Conservation (phyloP, 768 basidiomycete genomes). For the Candolleomyces aberdarensis region DNA sequence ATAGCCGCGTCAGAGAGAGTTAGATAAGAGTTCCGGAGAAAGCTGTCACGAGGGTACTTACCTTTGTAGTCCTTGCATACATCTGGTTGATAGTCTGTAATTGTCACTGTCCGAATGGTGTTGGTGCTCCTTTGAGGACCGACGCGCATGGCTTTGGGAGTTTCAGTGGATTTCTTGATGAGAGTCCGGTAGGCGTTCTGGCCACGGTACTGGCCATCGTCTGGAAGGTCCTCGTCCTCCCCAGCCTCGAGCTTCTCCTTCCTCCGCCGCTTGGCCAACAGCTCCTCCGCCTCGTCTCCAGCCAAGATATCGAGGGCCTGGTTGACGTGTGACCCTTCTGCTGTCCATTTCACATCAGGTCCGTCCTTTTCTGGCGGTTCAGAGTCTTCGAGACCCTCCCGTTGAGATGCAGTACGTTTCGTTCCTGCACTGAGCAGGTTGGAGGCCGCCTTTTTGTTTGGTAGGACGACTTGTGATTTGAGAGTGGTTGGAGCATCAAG, state of each 20-base stretch:
- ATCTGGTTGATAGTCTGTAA: conserved; percentile 97
- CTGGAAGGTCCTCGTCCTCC: conserved; percentile 59
- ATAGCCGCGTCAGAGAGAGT: neutral
- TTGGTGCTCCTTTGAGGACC: conserved; percentile 73
- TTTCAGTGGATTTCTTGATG: conserved; percentile 76
- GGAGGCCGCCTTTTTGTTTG: conserved; percentile 59
- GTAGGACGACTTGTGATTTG: conserved; percentile 75
- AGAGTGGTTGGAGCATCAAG: conserved; percentile 31
- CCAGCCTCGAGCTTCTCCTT: conserved; percentile 51
- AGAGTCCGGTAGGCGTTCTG: conserved; percentile 78
- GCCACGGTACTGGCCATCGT: conserved; percentile 87
- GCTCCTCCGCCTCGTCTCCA: conserved; percentile 78
- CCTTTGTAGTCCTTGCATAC: conserved; percentile 99
- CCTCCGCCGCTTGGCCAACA: conserved; percentile 66
- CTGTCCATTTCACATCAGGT: conserved; percentile 76
- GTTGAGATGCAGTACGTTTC: conserved; percentile 52
- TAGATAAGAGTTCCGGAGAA: conserved; percentile 4
- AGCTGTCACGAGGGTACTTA: conserved; percentile 32
- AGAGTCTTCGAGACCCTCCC: conserved; percentile 50
- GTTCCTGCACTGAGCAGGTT: conserved; percentile 66
- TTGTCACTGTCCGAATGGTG: conserved; percentile 92
- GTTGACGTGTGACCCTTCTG: conserved; percentile 71
- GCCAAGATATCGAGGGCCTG: conserved; percentile 72
- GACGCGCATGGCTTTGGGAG: conserved; percentile 85
- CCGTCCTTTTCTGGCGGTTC: conserved; percentile 53